Evolutionary conservation across 768 basidiomycete genomes (phyloP), one percentile per base, ranked within the genome.

Genomic region (Holtermannia corniformis): DNA sequence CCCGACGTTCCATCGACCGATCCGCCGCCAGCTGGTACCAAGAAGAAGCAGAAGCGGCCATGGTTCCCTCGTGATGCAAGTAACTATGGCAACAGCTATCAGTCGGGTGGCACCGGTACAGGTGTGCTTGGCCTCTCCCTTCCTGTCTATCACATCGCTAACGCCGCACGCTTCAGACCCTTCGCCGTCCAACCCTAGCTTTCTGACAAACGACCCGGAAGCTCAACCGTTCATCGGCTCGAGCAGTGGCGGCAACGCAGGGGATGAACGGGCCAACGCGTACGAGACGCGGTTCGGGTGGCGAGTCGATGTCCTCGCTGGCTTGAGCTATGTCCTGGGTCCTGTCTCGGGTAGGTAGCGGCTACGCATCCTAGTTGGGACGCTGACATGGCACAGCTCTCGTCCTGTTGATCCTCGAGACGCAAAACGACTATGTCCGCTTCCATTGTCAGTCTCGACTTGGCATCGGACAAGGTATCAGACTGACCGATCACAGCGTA

Each of bases 271-370:
- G 37, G 74, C 71, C 25, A 84, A 80, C 58, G 78, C 77, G 55
- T 86, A 84, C 85, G 82, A 84, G 75, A 85, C 84, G 13, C 75
- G 81, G 23, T 79, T 79, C 60, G 80, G 81, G 12, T 74, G 79
- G 75, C 77, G 84, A 57, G 80, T 86, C 12, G 83, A 87, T 67
- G 47, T 83, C 21, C 72, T 83, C 51, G 80, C 84, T 14, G 82
- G 82, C 4, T 74, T 76, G 46, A 78, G 81, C 3, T 87, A 87
- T 67, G 28, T 85, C 0, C 70, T 84, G 0, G 86, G 86, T 5
- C 86, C 84, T 0, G 64, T 86, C 20, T 81, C 84, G 49, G 86
- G 86, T 87, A 59, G 51, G 81, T 65, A 24, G 20, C n/a, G 19
- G 19, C n/a, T 47, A 22, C 11, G 27, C 27, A 20, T 19, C 2